These are phyloP conservation scores for Pythium dissimile DNA, from an alignment of 352 stramenopile species.

Conservation along the genomic window DNA sequence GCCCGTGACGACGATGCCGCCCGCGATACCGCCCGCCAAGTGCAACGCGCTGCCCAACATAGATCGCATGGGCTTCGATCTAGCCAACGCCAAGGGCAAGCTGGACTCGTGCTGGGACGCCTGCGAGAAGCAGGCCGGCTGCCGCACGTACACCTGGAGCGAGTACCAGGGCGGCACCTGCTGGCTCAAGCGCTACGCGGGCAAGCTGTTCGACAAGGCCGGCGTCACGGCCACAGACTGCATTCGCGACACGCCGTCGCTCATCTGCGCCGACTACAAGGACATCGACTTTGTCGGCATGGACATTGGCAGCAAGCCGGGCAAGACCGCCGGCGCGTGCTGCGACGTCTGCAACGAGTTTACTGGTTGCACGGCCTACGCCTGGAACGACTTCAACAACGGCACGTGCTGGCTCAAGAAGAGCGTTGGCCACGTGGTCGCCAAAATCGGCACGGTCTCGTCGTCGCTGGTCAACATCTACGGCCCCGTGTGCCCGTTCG, in stretches of 20 bases:
- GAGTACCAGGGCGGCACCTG: slow-evolving; percentile 23
- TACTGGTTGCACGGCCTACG: slow-evolving; percentile 26
- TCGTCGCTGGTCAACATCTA: slow-evolving; percentile 1
- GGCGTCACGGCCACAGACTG: slow-evolving; percentile 1
- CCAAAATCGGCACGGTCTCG: slow-evolving; percentile 5
- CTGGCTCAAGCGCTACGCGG: slow-evolving; percentile 21
- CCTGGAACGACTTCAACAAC: slow-evolving; percentile 45
- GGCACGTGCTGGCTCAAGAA: slow-evolving; percentile 46
- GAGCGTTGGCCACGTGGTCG: slow-evolving; percentile 14
- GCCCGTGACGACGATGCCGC: too few relatives aligned
- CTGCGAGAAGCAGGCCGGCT: background rate
- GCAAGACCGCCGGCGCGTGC: slow-evolving; percentile 16
- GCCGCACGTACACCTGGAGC: slow-evolving; percentile 15
- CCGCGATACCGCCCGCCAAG: background rate
- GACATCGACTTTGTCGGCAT: slow-evolving; percentile 25
- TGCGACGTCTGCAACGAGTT: slow-evolving; percentile 36
- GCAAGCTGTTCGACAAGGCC: slow-evolving; percentile 6
- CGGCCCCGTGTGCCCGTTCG: slow-evolving; percentile 4
- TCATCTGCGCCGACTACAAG: slow-evolving; percentile 1
- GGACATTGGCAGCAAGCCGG: slow-evolving; percentile 15
- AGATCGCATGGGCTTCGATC: background rate
- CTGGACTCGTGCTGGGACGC: background rate
- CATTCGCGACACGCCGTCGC: background rate
- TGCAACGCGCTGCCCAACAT: background rate
- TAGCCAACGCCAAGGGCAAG: background rate